Conservation (phyloP, 176 grass and related monocot species). For the Carex cristatella region DNA sequence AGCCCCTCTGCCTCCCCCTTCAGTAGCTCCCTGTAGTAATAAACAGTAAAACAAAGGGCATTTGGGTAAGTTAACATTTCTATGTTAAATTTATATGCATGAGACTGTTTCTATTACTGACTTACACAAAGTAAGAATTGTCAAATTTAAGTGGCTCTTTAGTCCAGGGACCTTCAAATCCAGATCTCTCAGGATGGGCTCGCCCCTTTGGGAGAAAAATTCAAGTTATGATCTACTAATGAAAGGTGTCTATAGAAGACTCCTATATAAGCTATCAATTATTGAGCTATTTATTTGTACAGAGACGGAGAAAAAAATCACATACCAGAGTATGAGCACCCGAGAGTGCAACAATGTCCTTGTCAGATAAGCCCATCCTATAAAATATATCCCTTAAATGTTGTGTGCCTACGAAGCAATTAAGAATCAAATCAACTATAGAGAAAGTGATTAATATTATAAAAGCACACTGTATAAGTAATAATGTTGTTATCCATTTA, state of each 20-base stretch:
- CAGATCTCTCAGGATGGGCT: conserved; percentile 82
- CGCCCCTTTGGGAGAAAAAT: conserved; percentile 49
- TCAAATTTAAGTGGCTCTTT: conserved; percentile 86
- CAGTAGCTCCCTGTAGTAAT: conserved; percentile 56
- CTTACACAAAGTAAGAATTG: conserved; percentile 92
- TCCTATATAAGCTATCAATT: neutral
- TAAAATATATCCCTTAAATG: conserved; percentile 90
- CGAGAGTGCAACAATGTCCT: conserved; percentile 90
- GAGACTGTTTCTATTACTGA: neutral
- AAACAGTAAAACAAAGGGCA: neutral
- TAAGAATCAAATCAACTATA: neutral
- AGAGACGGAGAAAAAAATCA: neutral
- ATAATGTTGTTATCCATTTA: neutral
- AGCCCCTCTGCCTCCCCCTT: conserved; percentile 66
- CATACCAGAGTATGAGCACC: conserved; percentile 84
- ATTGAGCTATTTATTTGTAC: neutral
- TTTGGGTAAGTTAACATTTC: neutral
- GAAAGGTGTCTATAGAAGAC: neutral
- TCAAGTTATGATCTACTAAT: neutral
- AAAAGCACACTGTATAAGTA: neutral
- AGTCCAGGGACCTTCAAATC: conserved; percentile 86
- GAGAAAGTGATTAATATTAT: neutral
- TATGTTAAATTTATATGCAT: conserved; percentile 9
- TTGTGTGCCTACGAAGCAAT: conserved; percentile 40
- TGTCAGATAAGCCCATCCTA: conserved; percentile 88